Evolutionary conservation across 768 basidiomycete species (phyloP).

Genomic region (Hirschioporus abietinus): DNA sequence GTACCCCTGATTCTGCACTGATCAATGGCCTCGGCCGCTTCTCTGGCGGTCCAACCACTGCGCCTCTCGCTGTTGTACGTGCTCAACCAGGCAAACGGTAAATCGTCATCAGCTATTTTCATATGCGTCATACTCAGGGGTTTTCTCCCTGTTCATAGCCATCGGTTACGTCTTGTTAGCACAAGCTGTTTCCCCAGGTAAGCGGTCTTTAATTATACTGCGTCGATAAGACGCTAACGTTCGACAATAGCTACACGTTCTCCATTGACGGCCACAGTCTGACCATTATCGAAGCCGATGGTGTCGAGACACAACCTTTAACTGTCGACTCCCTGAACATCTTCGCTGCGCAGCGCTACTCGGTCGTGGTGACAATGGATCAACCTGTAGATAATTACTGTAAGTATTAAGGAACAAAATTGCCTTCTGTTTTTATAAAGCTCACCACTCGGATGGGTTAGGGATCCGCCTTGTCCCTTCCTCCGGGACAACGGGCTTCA

Average conservation of each 20-base stretch:
- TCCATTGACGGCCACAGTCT: slow-evolving; percentile 29
- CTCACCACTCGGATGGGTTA: background rate
- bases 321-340: slow-evolving; percentile 38
- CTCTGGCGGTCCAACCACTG: slow-evolving; percentile 23
- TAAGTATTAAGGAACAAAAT: slow-evolving; percentile 8
- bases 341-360: slow-evolving; percentile 30
- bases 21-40: slow-evolving; percentile 40
- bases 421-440: slow-evolving; percentile 1
- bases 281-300: slow-evolving; percentile 42
- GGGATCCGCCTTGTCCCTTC: slow-evolving; percentile 31
- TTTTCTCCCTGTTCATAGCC: slow-evolving; percentile 11
- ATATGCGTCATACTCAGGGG: background rate
- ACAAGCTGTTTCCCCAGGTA: background rate
- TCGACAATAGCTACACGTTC: slow-evolving; percentile 37
- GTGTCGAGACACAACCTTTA: slow-evolving; percentile 26
- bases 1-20: slow-evolving; percentile 30
- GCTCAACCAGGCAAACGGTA: slow-evolving; percentile 34
- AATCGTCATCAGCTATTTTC: background rate
- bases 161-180: background rate
- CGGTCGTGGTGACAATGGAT: slow-evolving; percentile 25
- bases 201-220: slow-evolving; percentile 26
- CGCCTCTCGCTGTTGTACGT: slow-evolving; percentile 31
- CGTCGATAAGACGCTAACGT: slow-evolving; percentile 31
- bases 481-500: slow-evolving; percentile 26
- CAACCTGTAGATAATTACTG: slow-evolving; percentile 37